Percentiles rank a stretch among this genome's conserved stretches.
Evolutionary conservation across 169 alveolate species (phyloP).

Genomic region (Plasmodium gallinaceum): DNA sequence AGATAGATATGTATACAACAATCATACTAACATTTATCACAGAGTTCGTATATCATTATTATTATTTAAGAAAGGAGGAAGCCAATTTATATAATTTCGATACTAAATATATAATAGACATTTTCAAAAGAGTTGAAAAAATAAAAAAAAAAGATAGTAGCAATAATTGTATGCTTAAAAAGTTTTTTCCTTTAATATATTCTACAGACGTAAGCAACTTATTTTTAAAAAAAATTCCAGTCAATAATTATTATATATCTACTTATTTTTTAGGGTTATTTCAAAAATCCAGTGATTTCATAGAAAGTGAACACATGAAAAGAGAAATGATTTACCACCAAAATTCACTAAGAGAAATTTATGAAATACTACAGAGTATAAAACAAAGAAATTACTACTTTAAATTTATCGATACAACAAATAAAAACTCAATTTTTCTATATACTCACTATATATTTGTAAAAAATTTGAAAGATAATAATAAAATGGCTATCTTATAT

Average conservation of each 20-base stretch:
- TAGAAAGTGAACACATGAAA: slow-evolving; percentile 37
- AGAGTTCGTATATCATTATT: slow-evolving; percentile 15
- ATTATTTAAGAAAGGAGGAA: slow-evolving; percentile 4
- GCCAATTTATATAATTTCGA: slow-evolving; percentile 24
- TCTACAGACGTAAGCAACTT: slow-evolving; percentile 7
- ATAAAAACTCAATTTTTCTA: slow-evolving; percentile 24
- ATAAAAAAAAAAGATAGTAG: background rate
- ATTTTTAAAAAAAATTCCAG: slow-evolving; percentile 11
- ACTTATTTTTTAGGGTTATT: slow-evolving; percentile 13
- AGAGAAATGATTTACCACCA: slow-evolving; percentile 34
- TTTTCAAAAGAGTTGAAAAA: slow-evolving; percentile 7
- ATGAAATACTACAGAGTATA: slow-evolving; percentile 26
- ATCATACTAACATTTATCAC: slow-evolving; percentile 36
- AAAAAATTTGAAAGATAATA: slow-evolving; percentile 2
- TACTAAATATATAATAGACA: slow-evolving; percentile 19
- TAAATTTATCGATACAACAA: slow-evolving; percentile 16
- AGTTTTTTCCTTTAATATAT: slow-evolving; percentile 40
- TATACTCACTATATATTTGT: slow-evolving; percentile 54
- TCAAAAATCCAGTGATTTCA: slow-evolving; percentile 25
- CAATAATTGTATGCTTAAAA: slow-evolving; percentile 33
- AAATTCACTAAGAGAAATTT: slow-evolving; percentile 41
- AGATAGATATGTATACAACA: slow-evolving; percentile 10
- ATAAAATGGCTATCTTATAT: slow-evolving; percentile 51
- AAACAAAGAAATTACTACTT: slow-evolving; percentile 31
- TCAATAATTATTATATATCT: slow-evolving; percentile 33